Evolutionary conservation across 2,329 filamentous ascomycete genomes (phyloP), one percentile per base, ranked within the genome.

Genomic region (Plenodomus biglobosus): DNA sequence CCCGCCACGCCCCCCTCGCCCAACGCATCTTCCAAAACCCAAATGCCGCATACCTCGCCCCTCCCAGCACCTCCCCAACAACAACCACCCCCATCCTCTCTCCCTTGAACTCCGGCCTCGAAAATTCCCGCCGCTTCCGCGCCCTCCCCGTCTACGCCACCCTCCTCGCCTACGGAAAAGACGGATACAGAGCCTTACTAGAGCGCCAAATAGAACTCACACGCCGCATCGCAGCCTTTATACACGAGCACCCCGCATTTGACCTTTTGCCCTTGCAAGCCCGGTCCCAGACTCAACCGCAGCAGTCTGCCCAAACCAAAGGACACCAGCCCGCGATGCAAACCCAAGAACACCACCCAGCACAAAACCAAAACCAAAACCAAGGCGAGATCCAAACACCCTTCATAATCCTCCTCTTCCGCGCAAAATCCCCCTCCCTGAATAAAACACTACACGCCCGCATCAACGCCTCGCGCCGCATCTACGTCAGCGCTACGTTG

Each of bases 111-210:
- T 83, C 94, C 47, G 90, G 91, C 17, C 77, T 96, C 17, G 92
- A 96, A 62, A 96, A 96, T 72, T 96, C 91, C 1, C 84, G 92
- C 34, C 86, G 92, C 5, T 95, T 96, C 76, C 84, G 92, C 44
- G 92, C 92, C 0, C 76, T 96, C n/a, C 92, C 92, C 0, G 87
- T 90, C 8, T 96, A 96, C 65, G 85, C 90, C 10, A 87, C 86
- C 0, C 79, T 96, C 2, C 69, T 86, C 17, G 86, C 87, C 39
- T 87, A 94, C 61, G 92, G 92, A 0, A 77, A 78, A 1, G 68
- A 78, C 0, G 91, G 90, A 0, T 83, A 95, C 56, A 76, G 78
- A 1, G 75, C 78, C 1, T 86, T 96, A 74, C 75, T 96, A 3
- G 78, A 82, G 52, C 80, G 83, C 20, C 91, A 96, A 75, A 85